A percentile compares a stretch with the other conserved stretches of the same genome.
Conservation (phyloP, 495 filamentous ascomycete genomes). For the Lepidopterella palustris region DNA sequence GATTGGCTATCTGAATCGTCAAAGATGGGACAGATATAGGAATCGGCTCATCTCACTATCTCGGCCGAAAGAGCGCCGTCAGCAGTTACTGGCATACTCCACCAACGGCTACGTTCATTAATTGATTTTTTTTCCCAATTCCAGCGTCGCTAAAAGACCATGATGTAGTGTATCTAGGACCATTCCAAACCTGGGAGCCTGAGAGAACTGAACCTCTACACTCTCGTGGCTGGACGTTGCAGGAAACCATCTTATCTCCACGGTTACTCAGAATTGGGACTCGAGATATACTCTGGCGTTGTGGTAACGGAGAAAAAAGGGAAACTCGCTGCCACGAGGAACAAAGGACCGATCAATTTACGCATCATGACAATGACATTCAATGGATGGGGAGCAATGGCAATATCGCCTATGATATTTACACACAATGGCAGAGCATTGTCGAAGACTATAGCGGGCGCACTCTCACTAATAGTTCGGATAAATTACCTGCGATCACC, state of each 20-base stretch:
- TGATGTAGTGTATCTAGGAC: not conserved
- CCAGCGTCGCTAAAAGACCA: not conserved
- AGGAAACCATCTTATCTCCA: not conserved
- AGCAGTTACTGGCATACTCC: not conserved
- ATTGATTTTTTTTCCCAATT: not conserved
- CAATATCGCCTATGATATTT: not conserved
- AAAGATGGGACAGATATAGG: conserved; percentile 1
- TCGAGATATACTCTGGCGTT: not conserved
- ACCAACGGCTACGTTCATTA: not conserved
- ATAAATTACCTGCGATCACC: not conserved
- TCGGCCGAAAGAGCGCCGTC: conserved; percentile 1
- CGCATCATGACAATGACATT: not conserved
- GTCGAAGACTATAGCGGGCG: conserved; percentile 3
- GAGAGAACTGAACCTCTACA: not conserved
- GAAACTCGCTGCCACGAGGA: not conserved
- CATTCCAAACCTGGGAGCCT: not conserved
- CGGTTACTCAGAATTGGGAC: conserved; percentile 1
- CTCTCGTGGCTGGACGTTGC: conserved; percentile 2
- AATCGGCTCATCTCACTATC: not conserved
- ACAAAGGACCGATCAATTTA: not conserved
- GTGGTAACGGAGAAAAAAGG: not conserved
- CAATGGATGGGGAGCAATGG: not conserved
- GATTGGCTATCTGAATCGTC: not conserved
- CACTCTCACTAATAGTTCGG: not conserved
- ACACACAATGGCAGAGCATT: not conserved